Evolutionary conservation across 352 stramenopile species (phyloP), one percentile per base, ranked within the genome.

Genomic region (Pythium angustatum): DNA sequence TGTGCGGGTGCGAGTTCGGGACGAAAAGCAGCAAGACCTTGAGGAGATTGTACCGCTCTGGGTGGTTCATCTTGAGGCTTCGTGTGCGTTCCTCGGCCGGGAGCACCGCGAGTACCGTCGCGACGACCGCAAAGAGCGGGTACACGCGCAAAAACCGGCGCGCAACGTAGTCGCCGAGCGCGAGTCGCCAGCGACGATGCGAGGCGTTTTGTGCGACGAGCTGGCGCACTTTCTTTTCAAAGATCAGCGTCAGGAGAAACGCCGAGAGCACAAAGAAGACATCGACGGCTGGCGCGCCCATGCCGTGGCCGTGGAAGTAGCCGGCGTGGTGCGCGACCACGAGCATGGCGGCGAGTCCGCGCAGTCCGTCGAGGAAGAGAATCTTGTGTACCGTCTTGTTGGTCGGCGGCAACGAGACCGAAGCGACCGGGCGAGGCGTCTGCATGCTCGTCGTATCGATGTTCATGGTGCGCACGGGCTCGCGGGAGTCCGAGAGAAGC

Each of bases 181-280:
- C 62, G 31, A 68, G 75, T 1, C n/a, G 3, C 77, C 77, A 86
- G 45, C 72, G 68, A 14, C 64, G 52, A 7, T 58, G 15, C 2
- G 55, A 49, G 0, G 77, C 77, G 0, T 66, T 55, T 12, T 72
- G 64, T 26, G 62, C 51, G 3, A 77, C 26, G 58, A 83, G 62
- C 17, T 61, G 44, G 26, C 71, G 65, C 31, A 58, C 69, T 59
- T 81, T 86, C 54, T 72, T 75, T 60, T 81, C 79, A 45, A 82
- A 78, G n/a, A 83, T 72, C 72, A 78, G 78, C 48, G 74, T 85
- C 5, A 85, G 67, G 22, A 85, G 56, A 43, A 81, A 85, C 22
- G 73, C 75, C 28, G 77, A 86, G 38, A 86, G 53, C 24, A 86
- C 77, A 49, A 86, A 86, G 60, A 86, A 86, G 41, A 62, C 69